Evolutionary conservation across 1,139 yeast genomes (phyloP), one percentile per base, ranked within the genome.

Genomic region (Candida tropicalis): DNA sequence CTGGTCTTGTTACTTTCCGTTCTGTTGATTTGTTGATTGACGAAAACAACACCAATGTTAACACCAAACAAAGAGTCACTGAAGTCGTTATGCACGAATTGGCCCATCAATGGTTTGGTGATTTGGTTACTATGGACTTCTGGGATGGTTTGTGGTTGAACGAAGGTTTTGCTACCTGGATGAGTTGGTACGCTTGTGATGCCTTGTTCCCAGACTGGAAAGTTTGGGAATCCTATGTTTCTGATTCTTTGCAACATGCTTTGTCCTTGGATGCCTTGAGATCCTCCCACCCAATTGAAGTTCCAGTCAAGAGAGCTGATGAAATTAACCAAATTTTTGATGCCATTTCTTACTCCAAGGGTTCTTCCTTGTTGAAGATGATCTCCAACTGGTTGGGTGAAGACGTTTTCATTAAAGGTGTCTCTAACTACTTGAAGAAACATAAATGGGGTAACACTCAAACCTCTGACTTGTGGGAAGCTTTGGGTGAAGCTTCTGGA

Each of bases 391-490:
- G 84, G 77, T 70, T 86, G 53, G 90, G 91, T 32, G 85, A 81
- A 56, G 87, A 83, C 39, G 66, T 69, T 8, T 86, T 86, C 66
- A 75, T 86, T 49, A 75, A 78, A 56, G 95, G 96, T 58, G 90
- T 86, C 23, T 79, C 91, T 11, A 68, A 75, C 56, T 86, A 86
- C 66, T 77, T 88, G 65, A 81, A 82, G 59, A 77, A 78, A 51
- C 90, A 88, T 68, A 77, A 82, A 58, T 89, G 82, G 68, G 84
- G 87, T 40, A 89, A 89, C 66, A 88, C 97, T 29, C 72, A 81
- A 55, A 86, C 96, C 23, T 75, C 80, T 35, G 96, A 89, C 60
- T 77, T 89, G 59, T 89, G 97, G 96, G 76, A 74, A 45, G 84
- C 95, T 24, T 72, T 88, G 44, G 68, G 86, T 40, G 86, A 81